A percentile compares a stretch with the other conserved stretches of the same genome.
These are phyloP conservation scores for Scenedesmus sp. DNA, from an alignment of 163 green algal genomes.

Conservation along the genomic window DNA sequence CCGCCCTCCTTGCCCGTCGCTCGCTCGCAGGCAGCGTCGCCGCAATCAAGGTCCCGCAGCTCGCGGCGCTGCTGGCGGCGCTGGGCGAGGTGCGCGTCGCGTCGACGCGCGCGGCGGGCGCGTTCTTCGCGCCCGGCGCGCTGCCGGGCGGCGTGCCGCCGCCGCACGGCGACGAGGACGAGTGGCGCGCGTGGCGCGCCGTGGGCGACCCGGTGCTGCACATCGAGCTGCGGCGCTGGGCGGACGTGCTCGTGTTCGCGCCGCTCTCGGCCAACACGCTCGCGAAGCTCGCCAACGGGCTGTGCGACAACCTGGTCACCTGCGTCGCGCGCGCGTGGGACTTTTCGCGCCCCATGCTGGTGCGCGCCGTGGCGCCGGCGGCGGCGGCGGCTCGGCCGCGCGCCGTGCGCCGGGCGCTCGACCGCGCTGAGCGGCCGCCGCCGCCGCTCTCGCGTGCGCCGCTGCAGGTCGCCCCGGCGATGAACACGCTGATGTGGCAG, in stretches of 20 bases:
- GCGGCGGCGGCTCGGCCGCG: neutral
- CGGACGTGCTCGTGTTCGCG: conserved; percentile 91
- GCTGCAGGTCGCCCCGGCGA: conserved; percentile 91
- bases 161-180: conserved; percentile 69
- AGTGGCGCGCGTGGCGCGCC: conserved; percentile 80
- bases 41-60: conserved; percentile 79
- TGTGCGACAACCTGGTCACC: conserved; percentile 96
- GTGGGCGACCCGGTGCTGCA: conserved; percentile 92
- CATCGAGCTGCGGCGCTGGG: conserved; percentile 97
- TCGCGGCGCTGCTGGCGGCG: conserved; percentile 62
- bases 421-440: neutral
- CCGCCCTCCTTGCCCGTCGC: neutral
- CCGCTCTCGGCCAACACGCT: conserved; percentile 96
- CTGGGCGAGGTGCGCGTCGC: conserved; percentile 74
- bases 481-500: conserved; percentile 99
- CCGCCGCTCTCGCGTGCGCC: too few species aligned
- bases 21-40: conserved; percentile 84
- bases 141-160: conserved; percentile 56
- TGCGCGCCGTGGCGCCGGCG: conserved; percentile 27
- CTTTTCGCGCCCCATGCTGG: conserved; percentile 52
- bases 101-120: conserved; percentile 63
- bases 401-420: too few species aligned
- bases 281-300: conserved; percentile 85
- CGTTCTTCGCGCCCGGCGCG: conserved; percentile 72
- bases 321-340: conserved; percentile 93